Evolutionary conservation across 768 basidiomycete genomes (phyloP).

Genomic region (Gelatoporia subvermispora): DNA sequence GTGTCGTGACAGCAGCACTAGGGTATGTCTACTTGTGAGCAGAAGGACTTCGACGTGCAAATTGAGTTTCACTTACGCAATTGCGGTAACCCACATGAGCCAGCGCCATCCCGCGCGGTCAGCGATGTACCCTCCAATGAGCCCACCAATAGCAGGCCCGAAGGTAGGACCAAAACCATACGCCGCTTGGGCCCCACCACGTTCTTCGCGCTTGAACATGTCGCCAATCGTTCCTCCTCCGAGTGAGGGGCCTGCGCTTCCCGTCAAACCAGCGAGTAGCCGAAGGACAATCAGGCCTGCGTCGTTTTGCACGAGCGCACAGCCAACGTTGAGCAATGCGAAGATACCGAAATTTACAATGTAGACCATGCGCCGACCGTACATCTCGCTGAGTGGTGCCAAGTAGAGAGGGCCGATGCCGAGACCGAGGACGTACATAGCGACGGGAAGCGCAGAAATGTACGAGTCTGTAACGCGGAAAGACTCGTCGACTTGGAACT

Average conservation of each 20-base stretch:
- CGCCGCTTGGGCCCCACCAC: slow-evolving; percentile 2
- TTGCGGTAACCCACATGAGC: slow-evolving; percentile 4
- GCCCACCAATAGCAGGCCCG: slow-evolving; percentile 2
- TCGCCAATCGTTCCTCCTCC: slow-evolving; percentile 4
- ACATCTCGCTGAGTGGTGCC: slow-evolving; percentile 5
- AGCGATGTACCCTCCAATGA: slow-evolving; percentile 4
- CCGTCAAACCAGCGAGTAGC: not conserved
- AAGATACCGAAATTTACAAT: not conserved
- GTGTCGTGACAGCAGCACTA: slow-evolving; percentile 1
- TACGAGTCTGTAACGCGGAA: not conserved
- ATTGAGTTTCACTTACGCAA: not conserved
- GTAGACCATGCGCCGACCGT: not conserved
- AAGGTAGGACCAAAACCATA: slow-evolving; percentile 4
- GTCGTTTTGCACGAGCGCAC: slow-evolving; percentile 3
- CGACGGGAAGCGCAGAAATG: slow-evolving; percentile 6
- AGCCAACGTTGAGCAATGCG: not conserved
- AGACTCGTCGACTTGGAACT: slow-evolving; percentile 1
- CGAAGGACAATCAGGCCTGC: slow-evolving; percentile 1
- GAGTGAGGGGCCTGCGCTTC: slow-evolving; percentile 4
- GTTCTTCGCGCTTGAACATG: slow-evolving; percentile 4
- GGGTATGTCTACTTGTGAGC: too few species aligned
- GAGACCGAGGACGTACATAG: slow-evolving; percentile 1
- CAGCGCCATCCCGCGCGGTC: slow-evolving; percentile 2
- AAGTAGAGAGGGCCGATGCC: slow-evolving; percentile 2
- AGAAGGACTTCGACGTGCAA: not conserved